Base-by-base conservation (phyloP, 164 flowering plant genomes). In the Berberis thunbergii region DNA sequence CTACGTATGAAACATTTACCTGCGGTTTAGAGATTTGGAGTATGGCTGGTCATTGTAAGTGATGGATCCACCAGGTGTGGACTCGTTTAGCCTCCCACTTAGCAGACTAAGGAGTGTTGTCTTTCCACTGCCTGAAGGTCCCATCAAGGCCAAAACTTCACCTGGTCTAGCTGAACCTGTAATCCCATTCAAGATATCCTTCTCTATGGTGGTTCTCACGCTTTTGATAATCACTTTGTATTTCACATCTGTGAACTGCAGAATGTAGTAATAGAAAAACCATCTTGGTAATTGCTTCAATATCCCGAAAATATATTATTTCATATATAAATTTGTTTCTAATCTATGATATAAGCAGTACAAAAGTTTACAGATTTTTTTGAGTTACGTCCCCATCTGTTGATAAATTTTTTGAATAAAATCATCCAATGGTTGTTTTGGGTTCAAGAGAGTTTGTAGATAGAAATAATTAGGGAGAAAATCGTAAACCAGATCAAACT, bases 81-180 rank as follows among this genome's bases (percentile, higher is more conserved):
- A 56, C 45, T 71, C 72, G 40, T 42, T 78, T 41, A 83, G 45
- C 71, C 98, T 78, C 7, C 98, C 98, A 42, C 97, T 84, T 3
- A 94, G 86, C 7, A 90, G 77, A 69, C 77, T 90, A 3, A 94
- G 80, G 3, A 94, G 87, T 0, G 91, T 79, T 3, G 98, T 90
- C 74, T 94, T 94, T 55, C 98, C 98, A 65, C 97, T 83, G 46
- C 98, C 98, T 1, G 98, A 90, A 60, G 98, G 98, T 43, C 98
- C 98, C 98, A 94, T 88, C 41, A 94, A 72, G 1, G 97, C 98
- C 61, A 90, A 62, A 68, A 90, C 93, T 69, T 94, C 96, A 1
- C 97, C 93, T 2, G 98, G 98, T 70, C 70, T 69, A 9, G 80
- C 91, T 0, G 84, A 78, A 13, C 98, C 98, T n/a, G 81, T 82